Evolutionary conservation across 306 rosid species (phyloP).

Genomic region (Vachellia collinsii): DNA sequence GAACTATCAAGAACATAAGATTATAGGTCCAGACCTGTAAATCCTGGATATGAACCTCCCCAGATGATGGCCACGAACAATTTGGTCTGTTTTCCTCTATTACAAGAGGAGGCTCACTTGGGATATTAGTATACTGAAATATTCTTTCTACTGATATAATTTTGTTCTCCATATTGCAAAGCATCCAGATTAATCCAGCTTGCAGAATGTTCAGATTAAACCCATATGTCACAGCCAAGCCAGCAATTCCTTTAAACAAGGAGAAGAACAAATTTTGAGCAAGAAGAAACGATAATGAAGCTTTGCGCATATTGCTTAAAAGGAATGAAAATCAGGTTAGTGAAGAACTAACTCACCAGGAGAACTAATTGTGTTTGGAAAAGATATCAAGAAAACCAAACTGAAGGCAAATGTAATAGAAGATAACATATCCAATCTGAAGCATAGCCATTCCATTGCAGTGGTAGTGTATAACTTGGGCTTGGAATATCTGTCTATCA

Average conservation of each 20-base stretch:
- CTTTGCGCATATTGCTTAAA: slow-evolving; percentile 7
- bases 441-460: slow-evolving; percentile 79
- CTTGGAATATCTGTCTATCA: slow-evolving; percentile 68
- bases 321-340: neutral
- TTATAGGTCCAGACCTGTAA: slow-evolving; percentile 53
- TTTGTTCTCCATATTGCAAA: slow-evolving; percentile 74
- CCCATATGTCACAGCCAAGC: slow-evolving; percentile 86
- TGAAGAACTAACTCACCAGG: slow-evolving; percentile 56
- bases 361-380: slow-evolving; percentile 62
- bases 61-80: slow-evolving; percentile 69
- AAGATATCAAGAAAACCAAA: slow-evolving; percentile 66
- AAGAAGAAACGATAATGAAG: neutral
- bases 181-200: slow-evolving; percentile 48
- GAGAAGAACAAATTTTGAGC: neutral
- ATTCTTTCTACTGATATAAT: slow-evolving; percentile 90
- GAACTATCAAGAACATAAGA: neutral
- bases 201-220: slow-evolving; percentile 64
- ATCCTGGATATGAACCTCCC: slow-evolving; percentile 72
- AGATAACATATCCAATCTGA: slow-evolving; percentile 73
- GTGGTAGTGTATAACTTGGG: slow-evolving; percentile 61
- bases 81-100: slow-evolving; percentile 60
- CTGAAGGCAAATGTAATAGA: slow-evolving; percentile 62
- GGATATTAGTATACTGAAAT: slow-evolving; percentile 67
- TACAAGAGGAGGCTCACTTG: slow-evolving; percentile 81
- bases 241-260: slow-evolving; percentile 65